phyloP scores from a whole-genome alignment of 495 filamentous ascomycete genomes.

The Barbatosphaeria neglecta region DNA sequence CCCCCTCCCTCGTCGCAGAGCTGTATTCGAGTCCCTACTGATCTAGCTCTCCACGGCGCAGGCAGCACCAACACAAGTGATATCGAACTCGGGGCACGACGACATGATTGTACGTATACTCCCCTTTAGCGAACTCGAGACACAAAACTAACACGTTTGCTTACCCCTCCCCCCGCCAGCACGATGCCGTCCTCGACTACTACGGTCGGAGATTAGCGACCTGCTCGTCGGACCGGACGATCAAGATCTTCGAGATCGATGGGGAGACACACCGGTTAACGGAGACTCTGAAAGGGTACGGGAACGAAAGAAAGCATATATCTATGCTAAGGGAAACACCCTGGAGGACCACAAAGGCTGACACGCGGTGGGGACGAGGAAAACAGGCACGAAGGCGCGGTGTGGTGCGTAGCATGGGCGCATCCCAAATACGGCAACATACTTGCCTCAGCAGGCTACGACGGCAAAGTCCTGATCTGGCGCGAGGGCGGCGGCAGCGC shows the following conservation, averaged over 20 bases:
- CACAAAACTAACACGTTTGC: background rate
- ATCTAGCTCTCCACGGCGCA: conserved; percentile 5
- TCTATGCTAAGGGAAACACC: no score
- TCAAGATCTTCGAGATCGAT: conserved; percentile 98
- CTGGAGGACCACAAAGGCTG: no score
- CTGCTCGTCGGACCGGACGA: conserved; percentile 94
- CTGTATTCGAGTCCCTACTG: background rate
- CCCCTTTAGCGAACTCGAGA: background rate
- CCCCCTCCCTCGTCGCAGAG: background rate
- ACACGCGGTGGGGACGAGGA: no score
- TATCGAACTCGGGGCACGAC: conserved; percentile 58
- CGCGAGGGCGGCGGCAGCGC: conserved; percentile 71
- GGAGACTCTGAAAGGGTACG: conserved; percentile 90
- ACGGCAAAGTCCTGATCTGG: conserved; percentile 97
- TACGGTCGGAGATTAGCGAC: conserved; percentile 94
- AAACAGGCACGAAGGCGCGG: conserved; percentile 82
- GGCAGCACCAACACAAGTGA: conserved; percentile 22
- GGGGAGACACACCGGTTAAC: conserved; percentile 81
- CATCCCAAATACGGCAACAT: conserved; percentile 98
- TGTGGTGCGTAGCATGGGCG: conserved; percentile 96
- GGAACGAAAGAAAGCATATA: no score
- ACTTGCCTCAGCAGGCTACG: conserved; percentile 85
- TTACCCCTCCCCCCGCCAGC: conserved; percentile 38
- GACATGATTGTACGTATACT: conserved; percentile 99
- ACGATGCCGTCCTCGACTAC: conserved; percentile 96